Percentiles rank a stretch among this genome's conserved stretches.
These are phyloP conservation scores for Fusarium oxysporum DNA, from an alignment of 2,329 filamentous ascomycete species.

Conservation along the genomic window DNA sequence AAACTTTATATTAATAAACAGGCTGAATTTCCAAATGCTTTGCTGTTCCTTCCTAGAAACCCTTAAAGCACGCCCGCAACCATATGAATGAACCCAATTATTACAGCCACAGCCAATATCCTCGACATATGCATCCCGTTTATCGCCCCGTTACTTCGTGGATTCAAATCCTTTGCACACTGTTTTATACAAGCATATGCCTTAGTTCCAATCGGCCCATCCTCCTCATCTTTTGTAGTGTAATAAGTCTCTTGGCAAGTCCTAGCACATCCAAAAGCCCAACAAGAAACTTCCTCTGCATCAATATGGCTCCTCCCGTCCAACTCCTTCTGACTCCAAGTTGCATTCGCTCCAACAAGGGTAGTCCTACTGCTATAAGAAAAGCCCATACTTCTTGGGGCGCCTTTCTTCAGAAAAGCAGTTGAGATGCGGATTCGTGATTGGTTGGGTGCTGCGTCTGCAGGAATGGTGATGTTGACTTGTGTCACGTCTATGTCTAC, in stretches of 20 bases:
- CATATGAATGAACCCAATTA: slow-evolving; percentile 1
- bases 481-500: slow-evolving; percentile 25
- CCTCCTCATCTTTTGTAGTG: slow-evolving; percentile 25
- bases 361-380: slow-evolving; percentile 29
- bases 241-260: slow-evolving; percentile 35
- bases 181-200: slow-evolving; percentile 29
- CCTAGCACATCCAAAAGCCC: slow-evolving; percentile 36
- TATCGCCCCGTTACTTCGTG: neutral
- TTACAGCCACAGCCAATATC: neutral
- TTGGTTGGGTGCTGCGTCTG: slow-evolving; percentile 38
- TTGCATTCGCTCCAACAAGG: slow-evolving; percentile 36
- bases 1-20: neutral
- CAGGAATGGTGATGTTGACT: slow-evolving; percentile 42
- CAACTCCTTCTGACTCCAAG: slow-evolving; percentile 40
- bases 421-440: slow-evolving; percentile 31
- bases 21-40: neutral
- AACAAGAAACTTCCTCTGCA: slow-evolving; percentile 33
- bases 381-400: slow-evolving; percentile 25
- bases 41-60: neutral
- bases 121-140: neutral
- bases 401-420: slow-evolving; percentile 23
- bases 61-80: neutral
- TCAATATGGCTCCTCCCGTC: slow-evolving; percentile 33
- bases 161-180: slow-evolving; percentile 34
- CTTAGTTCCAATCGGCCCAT: slow-evolving; percentile 21